Evolutionary conservation across 1,284 basidiomycete genomes (phyloP), one percentile per base, ranked within the genome.

Genomic region (Mycena citricolor): DNA sequence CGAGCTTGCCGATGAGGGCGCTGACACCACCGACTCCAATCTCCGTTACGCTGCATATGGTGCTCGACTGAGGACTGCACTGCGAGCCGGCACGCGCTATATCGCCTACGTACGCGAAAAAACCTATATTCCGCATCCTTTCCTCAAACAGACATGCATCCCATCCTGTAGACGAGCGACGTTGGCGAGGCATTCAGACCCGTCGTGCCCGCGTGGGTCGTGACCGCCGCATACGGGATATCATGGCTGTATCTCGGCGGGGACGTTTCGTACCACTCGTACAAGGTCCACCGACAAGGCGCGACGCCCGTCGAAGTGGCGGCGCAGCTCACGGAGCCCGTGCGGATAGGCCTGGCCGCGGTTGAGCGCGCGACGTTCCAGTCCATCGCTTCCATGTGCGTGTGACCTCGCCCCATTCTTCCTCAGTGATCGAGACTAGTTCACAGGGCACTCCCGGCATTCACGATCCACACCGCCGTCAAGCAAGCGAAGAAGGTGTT

Each of bases 171-270:
- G 78, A 90, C 90, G 17, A 90, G 86, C 66, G 93, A 97, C 61
- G 71, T 97, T 24, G 94, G 94, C 45, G 94, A 97, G 67, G 90
- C 92, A 0, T 94, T 97, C 66, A 76, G 93, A 22, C 93, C 93
- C 2, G 79, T 95, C 28, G 88, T 94, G 3, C 79, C 79, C 13
- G 89, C 91, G 0, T 77, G 69, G 55, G 57, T 90, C 11, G 91
- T 93, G n/a, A 79, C 77, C 2, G 84, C 83, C 23, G 89, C 90
- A 4, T 95, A 95, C 64, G 90, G 85, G 19, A 68, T 94, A 46
- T 92, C 89, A 0, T 95, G 91, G 91, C 63, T 88, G 25, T 93
- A 87, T 63, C n/a, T 86, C 23, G 61, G 61, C 56, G 90, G 89
- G 37, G 94, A 97, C 60, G 91, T 95, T 29, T 75, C 79, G n/a